Evolutionary conservation across 371 early-diverging fungal genomes (phyloP).

Genomic region (Lichtheimia hyalospora): DNA sequence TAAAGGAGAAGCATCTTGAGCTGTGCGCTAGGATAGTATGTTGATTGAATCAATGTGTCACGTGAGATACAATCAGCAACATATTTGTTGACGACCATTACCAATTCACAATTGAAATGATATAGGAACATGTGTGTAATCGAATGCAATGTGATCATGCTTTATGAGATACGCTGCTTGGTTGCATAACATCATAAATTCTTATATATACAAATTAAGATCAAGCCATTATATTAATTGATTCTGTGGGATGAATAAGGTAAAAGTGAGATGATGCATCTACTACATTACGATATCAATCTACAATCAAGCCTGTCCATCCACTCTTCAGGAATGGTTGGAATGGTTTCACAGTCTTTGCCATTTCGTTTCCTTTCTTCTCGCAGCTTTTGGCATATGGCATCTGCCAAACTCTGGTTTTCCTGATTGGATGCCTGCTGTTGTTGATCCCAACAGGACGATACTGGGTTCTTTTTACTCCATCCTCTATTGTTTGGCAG

Average conservation of each 20-base stretch:
- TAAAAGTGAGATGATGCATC: background rate
- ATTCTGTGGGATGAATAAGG: background rate
- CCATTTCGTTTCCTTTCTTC: conserved; percentile 24
- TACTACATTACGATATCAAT: background rate
- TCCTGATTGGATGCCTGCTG: conserved; percentile 14
- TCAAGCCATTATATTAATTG: too few relatives aligned
- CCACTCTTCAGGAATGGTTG: conserved; percentile 53
- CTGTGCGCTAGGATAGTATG: too few relatives aligned
- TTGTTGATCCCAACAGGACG: conserved; percentile 11
- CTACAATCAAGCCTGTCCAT: conserved; percentile 39
- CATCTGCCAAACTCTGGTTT: conserved; percentile 22
- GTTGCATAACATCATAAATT: too few relatives aligned
- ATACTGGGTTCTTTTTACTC: conserved; percentile 3
- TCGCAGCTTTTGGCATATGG: conserved; percentile 32
- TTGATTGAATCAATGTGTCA: too few relatives aligned
- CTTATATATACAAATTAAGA: too few relatives aligned
- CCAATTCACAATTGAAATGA: too few relatives aligned
- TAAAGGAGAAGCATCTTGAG: too few relatives aligned
- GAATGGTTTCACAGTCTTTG: conserved; percentile 35
- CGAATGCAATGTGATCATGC: too few relatives aligned
- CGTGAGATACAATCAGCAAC: too few relatives aligned
- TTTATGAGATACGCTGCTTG: too few relatives aligned
- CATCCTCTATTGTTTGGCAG: conserved; percentile 39
- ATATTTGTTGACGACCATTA: too few relatives aligned
- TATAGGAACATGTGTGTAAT: too few relatives aligned